phyloP scores from a whole-genome alignment of 768 basidiomycete species.

The Cystofilobasidium bisporidii region DNA sequence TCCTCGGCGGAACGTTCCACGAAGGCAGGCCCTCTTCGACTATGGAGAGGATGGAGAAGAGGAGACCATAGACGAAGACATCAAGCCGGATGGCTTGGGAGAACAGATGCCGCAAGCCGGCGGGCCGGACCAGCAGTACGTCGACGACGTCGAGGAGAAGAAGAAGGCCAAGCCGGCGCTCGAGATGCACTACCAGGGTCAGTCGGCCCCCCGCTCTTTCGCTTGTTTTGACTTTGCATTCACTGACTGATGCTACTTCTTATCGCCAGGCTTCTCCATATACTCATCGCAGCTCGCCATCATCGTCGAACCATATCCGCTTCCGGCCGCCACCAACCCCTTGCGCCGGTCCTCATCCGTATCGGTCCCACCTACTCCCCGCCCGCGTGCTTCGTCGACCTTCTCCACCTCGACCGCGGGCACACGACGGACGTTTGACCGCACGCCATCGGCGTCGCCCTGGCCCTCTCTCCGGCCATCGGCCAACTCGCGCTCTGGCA shows the following conservation, averaged over 20 bases:
- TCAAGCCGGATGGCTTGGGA: no score
- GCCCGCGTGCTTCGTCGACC: background rate
- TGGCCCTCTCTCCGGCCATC: background rate
- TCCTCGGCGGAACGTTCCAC: background rate
- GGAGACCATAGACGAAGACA: constrained; percentile 6
- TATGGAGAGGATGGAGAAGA: background rate
- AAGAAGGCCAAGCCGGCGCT: constrained; percentile 25
- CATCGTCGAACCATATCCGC: constrained; percentile 22
- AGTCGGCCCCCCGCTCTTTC: background rate
- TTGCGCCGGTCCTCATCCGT: constrained; percentile 21
- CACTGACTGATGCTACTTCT: background rate
- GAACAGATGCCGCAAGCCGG: no score
- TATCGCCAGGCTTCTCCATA: constrained; percentile 22
- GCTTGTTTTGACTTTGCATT: background rate
- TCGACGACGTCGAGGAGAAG: constrained; percentile 1
- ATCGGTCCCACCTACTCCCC: background rate
- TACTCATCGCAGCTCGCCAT: constrained; percentile 18
- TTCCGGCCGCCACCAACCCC: constrained; percentile 1
- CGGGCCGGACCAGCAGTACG: no score
- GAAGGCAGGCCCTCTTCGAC: background rate
- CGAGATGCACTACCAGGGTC: constrained; percentile 20
- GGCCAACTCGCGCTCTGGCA: constrained; percentile 7
- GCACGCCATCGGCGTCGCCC: background rate
- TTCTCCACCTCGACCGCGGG: constrained; percentile 8
- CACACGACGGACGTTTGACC: background rate